Percentiles rank a stretch among this genome's conserved stretches.
Conservation (phyloP, 192 early-diverging fungal species). For the Gonapodya prolifera region DNA sequence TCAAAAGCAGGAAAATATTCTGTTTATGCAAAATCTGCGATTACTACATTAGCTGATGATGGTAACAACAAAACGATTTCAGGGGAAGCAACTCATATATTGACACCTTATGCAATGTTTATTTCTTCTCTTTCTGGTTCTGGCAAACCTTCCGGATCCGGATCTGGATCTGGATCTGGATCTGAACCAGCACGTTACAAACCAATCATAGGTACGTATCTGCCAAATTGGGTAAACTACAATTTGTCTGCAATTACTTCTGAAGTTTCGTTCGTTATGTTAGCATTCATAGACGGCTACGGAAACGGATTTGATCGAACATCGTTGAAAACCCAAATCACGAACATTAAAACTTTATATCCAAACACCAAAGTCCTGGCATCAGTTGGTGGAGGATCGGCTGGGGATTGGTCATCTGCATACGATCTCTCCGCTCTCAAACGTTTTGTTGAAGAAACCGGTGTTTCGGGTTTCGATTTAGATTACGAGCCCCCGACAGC, state of each 20-base stretch:
- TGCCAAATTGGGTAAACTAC: neutral
- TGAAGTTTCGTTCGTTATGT: neutral
- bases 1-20: neutral
- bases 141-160: neutral
- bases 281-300: neutral
- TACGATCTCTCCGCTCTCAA: neutral
- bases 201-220: neutral
- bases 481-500: neutral
- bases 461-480: neutral
- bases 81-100: neutral
- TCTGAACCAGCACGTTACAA: neutral
- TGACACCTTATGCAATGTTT: neutral
- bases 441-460: neutral
- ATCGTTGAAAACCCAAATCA: neutral
- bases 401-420: neutral
- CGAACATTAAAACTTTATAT: neutral
- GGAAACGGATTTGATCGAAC: neutral
- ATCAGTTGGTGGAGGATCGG: neutral
- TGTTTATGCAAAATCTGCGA: neutral
- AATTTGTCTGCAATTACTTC: neutral
- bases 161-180: neutral
- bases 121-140: neutral
- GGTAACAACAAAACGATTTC: neutral
- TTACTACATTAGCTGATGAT: neutral
- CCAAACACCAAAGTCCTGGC: neutral